Conservation (phyloP, 179 eudicot species). For the Amaranthus tricolor region DNA sequence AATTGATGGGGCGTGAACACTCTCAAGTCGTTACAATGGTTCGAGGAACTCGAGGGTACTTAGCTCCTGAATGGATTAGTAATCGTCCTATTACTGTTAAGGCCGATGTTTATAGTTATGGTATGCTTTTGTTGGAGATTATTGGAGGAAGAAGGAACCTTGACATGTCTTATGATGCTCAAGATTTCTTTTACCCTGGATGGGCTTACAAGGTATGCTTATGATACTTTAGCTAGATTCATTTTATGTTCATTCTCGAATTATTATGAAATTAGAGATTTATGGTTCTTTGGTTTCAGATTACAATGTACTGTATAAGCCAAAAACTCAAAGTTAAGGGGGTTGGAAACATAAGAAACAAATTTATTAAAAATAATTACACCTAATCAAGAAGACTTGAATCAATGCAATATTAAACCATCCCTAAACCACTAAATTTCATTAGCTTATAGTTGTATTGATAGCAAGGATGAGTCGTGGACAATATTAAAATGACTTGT, state of each 20-base stretch:
- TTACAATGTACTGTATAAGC: no score
- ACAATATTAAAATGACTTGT: no score
- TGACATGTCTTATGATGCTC: conserved; percentile 67
- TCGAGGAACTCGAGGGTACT: conserved; percentile 93
- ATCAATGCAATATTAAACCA: no score
- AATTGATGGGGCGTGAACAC: conserved; percentile 81
- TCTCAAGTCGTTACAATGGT: conserved; percentile 88
- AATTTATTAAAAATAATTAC: no score
- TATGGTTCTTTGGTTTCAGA: no score
- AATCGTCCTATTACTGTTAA: conserved; percentile 86
- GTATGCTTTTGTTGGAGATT: conserved; percentile 85
- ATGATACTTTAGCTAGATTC: background rate
- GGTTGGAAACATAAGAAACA: no score
- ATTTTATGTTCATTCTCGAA: background rate
- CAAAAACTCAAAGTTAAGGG: no score
- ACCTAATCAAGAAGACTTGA: no score
- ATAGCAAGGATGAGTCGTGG: no score
- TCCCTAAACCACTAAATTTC: no score
- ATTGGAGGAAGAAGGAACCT: conserved; percentile 88
- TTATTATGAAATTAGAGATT: no score
- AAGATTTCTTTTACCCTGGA: conserved; percentile 80
- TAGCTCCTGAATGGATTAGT: conserved; percentile 96
- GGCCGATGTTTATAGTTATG: conserved; percentile 88
- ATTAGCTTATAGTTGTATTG: no score
- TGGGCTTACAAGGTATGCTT: conserved; percentile 80